A percentile compares a stretch with the other conserved stretches of the same genome.
phyloP scores from a whole-genome alignment of 2,329 filamentous ascomycete genomes.

The Aspergillus ochraceoroseus region DNA sequence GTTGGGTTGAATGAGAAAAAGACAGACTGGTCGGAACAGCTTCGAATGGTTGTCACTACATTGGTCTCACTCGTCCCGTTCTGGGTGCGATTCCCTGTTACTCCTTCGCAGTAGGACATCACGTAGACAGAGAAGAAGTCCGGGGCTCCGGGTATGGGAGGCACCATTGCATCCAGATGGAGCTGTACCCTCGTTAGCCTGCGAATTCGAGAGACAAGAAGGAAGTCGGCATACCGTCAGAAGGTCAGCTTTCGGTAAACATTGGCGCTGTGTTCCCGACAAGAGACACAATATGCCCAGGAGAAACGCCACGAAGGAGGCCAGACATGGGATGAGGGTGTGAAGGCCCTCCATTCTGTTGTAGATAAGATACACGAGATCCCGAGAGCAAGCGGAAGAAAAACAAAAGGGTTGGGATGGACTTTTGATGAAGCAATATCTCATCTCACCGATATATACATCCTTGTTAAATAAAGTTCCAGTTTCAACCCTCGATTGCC shows the following conservation, averaged over 20 bases:
- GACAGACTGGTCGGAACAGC: constrained; percentile 8
- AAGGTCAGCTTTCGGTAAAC: constrained; percentile 7
- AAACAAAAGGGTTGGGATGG: too few relatives aligned
- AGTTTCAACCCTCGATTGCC: too few relatives aligned
- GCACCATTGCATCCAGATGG: not conserved
- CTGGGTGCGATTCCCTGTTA: not conserved
- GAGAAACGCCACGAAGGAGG: constrained; percentile 7
- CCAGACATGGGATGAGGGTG: constrained; percentile 2
- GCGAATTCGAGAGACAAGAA: not conserved
- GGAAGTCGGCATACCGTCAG: constrained; percentile 1
- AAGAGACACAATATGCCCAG: constrained; percentile 9
- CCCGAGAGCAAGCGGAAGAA: too few relatives aligned
- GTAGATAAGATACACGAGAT: too few relatives aligned
- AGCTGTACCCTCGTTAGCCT: constrained; percentile 1
- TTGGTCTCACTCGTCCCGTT: constrained; percentile 6
- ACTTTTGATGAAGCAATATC: too few relatives aligned
- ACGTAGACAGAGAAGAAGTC: constrained; percentile 11
- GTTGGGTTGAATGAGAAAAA: constrained; percentile 8
- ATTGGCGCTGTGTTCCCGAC: constrained; percentile 7
- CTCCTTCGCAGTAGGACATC: constrained; percentile 11
- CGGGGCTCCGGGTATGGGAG: not conserved
- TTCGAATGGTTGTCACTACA: constrained; percentile 1
- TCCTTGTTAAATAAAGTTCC: too few relatives aligned
- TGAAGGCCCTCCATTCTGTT: constrained; percentile 1
- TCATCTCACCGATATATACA: too few relatives aligned